Evolutionary conservation across 495 filamentous ascomycete genomes (phyloP), one percentile per base, ranked within the genome.

Genomic region (Aspergillus nidulans): DNA sequence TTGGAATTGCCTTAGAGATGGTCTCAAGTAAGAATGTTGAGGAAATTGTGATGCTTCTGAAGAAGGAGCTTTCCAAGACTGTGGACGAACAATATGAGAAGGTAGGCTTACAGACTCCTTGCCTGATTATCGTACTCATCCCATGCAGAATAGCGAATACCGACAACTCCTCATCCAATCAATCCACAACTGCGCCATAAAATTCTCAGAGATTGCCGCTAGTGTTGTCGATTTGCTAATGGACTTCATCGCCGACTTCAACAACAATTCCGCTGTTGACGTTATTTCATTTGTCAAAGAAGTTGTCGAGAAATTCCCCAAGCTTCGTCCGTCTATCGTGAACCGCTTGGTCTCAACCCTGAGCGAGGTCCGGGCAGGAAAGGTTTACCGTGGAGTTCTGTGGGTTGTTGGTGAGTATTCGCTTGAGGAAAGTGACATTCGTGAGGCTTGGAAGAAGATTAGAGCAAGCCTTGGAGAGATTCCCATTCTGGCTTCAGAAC

Each of bases 401-500:
- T 99, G 95, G 95, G 95, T 97, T 62, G 84, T 99, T 50, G 95
- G 95, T 64, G 95, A 99, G 72, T 99, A 97, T 68, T 95, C 91
- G 42, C 74, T 96, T 32, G 91, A 97, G 60, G 86, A 92, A 63
- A 90, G 82, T 55, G 92, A 97, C 68, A 99, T 99, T 64, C 82
- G 91, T 42, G 92, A 95, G 60, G 94, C 92, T 1, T 99, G 95
- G 95, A 97, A 95, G 77, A 83, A 86, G 56, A 97, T 99, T 65
- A 83, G 95, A 44, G 83, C 90, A 28, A 96, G 92, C 62, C 77
- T 99, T 38, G 95, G 95, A 47, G 95, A 99, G 74, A 97, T 99
- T 54, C 94, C 95, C 3, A 99, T 99, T 55, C 74, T 99, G 49
- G 91, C 91, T 16, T 96, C 92, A 0, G 95, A 99, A 71, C 94